Conservation (phyloP, 305 asterid genomes). For the Plantago coronopus region DNA sequence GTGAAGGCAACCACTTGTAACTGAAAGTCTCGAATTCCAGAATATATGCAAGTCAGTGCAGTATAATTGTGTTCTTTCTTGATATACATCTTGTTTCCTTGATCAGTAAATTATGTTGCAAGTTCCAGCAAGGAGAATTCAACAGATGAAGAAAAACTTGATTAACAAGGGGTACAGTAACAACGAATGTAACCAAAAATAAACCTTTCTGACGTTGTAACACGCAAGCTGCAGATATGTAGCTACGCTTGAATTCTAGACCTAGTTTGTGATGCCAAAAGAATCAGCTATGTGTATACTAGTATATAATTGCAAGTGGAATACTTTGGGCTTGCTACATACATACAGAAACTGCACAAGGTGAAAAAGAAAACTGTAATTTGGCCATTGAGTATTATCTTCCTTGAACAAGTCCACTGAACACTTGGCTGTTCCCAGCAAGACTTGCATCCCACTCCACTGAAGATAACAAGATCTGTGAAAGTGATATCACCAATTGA, state of each 20-base stretch:
- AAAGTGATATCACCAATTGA: conserved; percentile 82
- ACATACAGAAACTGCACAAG: conserved; percentile 4
- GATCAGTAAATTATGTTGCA: too few relatives aligned
- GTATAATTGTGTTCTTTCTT: too few relatives aligned
- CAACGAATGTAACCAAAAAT: too few relatives aligned
- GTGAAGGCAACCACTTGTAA: background rate
- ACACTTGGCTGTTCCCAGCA: conserved; percentile 95
- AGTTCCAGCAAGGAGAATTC: too few relatives aligned
- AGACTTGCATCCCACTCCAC: conserved; percentile 99
- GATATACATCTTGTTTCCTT: too few relatives aligned
- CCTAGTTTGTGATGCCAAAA: background rate
- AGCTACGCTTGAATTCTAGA: background rate
- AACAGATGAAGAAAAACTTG: too few relatives aligned
- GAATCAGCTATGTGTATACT: background rate
- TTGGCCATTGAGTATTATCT: conserved; percentile 37
- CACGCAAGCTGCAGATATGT: background rate
- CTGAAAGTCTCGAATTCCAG: background rate
- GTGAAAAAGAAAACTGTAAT: background rate
- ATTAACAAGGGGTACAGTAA: too few relatives aligned
- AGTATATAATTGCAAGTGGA: background rate
- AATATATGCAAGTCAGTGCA: too few relatives aligned
- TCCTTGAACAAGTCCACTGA: conserved; percentile 97
- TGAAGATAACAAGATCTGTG: conserved; percentile 82
- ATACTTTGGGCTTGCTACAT: background rate
- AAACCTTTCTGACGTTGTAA: background rate